phyloP scores from a whole-genome alignment of 331 rosid species.

The Telfairia occidentalis region DNA sequence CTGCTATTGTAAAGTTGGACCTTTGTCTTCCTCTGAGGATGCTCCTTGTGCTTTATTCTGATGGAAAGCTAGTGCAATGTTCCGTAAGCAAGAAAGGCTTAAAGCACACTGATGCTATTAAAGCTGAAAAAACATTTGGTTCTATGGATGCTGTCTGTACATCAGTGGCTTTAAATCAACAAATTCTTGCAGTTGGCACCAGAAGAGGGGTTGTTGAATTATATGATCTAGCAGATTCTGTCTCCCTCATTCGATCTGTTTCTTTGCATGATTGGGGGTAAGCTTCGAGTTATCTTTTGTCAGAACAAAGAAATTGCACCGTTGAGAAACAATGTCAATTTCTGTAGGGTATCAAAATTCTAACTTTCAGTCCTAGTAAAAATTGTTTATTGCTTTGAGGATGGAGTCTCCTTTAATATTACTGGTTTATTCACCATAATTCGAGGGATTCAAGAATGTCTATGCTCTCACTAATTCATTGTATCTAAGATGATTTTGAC shows the following conservation, averaged over 20 bases:
- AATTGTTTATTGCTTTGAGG: slow-evolving; percentile 2
- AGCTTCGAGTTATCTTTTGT: slow-evolving; percentile 22
- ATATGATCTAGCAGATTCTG: slow-evolving; percentile 74
- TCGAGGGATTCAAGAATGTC: slow-evolving; percentile 8
- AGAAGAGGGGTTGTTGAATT: slow-evolving; percentile 78
- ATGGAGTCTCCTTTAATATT: slow-evolving; percentile 5
- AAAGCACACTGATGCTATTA: slow-evolving; percentile 69
- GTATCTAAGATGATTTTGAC: slow-evolving; percentile 13
- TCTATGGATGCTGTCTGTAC: slow-evolving; percentile 78
- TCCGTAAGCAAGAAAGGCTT: slow-evolving; percentile 84
- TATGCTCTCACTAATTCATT: background rate
- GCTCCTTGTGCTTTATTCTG: slow-evolving; percentile 74
- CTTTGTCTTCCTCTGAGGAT: slow-evolving; percentile 62
- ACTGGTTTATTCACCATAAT: slow-evolving; percentile 6
- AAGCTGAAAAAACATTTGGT: slow-evolving; percentile 59
- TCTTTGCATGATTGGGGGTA: slow-evolving; percentile 96
- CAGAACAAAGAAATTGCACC: background rate
- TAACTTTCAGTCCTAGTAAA: background rate
- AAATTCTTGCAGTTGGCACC: slow-evolving; percentile 91
- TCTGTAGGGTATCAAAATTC: background rate
- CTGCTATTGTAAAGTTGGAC: slow-evolving; percentile 71
- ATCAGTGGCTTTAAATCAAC: slow-evolving; percentile 73
- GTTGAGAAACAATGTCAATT: background rate
- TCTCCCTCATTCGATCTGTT: slow-evolving; percentile 53
- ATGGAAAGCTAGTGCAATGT: slow-evolving; percentile 71